These are phyloP conservation scores for Leccinum ochraceum DNA, from an alignment of 768 basidiomycete genomes.

Conservation along the genomic window DNA sequence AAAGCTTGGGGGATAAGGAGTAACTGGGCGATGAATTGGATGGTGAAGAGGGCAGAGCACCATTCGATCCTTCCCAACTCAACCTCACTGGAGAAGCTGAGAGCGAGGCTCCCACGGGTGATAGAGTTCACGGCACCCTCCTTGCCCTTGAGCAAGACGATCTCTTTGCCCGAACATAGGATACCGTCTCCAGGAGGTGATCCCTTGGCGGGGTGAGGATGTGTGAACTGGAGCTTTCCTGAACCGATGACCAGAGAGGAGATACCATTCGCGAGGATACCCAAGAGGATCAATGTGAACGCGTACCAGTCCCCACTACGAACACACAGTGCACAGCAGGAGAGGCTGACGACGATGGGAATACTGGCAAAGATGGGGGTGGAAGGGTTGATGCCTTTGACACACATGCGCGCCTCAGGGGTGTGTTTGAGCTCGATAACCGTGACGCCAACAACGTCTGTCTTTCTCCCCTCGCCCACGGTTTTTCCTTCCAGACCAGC, in stretches of 20 bases:
- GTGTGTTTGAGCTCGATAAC: background rate
- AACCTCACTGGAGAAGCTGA: too few species aligned
- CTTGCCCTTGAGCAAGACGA: background rate
- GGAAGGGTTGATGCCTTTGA: background rate
- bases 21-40: too few species aligned
- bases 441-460: background rate
- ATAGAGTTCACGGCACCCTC: conserved; percentile 13
- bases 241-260: conserved; percentile 26
- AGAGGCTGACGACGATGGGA: conserved; percentile 17
- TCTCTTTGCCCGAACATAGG: conserved; percentile 5
- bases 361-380: conserved; percentile 10
- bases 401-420: background rate
- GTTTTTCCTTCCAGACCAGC: background rate
- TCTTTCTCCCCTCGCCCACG: background rate
- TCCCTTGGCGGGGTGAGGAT: conserved; percentile 13
- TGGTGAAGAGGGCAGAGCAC: too few species aligned
- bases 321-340: too few species aligned
- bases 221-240: conserved; percentile 17
- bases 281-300: conserved; percentile 27
- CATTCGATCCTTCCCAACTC: too few species aligned
- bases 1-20: too few species aligned
- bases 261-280: conserved; percentile 27
- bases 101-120: conserved; percentile 4
- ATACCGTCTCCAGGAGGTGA: conserved; percentile 29
- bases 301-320: conserved; percentile 25